phyloP scores from a whole-genome alignment of 768 basidiomycete genomes.

The Rhodotorula graminis region DNA sequence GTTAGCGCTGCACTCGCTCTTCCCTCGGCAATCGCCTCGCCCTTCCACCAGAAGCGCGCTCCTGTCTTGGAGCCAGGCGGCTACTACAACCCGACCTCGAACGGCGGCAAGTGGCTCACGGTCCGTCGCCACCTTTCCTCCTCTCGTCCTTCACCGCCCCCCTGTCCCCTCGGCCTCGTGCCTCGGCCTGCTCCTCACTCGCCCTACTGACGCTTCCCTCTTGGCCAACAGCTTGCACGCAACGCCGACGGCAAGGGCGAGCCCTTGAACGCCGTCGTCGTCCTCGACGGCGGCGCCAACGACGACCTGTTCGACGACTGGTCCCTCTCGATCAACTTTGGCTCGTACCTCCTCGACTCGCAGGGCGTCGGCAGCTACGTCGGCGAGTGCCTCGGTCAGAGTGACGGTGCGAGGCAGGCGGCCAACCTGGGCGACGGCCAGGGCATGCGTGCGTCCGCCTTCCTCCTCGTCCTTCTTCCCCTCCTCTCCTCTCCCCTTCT shows the following conservation, averaged over 20 bases:
- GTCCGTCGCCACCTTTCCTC: slow-evolving; percentile 51
- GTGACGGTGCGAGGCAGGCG: slow-evolving; percentile 61
- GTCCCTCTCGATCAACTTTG: slow-evolving; percentile 61
- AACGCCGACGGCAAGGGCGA: slow-evolving; percentile 70
- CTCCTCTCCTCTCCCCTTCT: no score
- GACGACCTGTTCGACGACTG: slow-evolving; percentile 53
- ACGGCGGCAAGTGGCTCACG: slow-evolving; percentile 67
- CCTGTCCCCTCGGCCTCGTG: no score
- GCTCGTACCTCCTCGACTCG: slow-evolving; percentile 44
- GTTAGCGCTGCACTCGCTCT: not conserved
- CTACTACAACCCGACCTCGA: slow-evolving; percentile 55
- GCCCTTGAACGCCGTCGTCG: slow-evolving; percentile 77
- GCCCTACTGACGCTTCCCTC: not conserved
- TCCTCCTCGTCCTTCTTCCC: no score
- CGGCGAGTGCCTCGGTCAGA: slow-evolving; percentile 75
- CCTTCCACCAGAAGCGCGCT: slow-evolving; percentile 46
- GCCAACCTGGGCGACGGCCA: slow-evolving; percentile 80
- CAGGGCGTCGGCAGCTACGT: not conserved
- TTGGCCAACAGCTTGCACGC: slow-evolving; percentile 1
- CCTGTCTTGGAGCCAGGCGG: slow-evolving; percentile 46
- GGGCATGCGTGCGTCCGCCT: slow-evolving; percentile 56
- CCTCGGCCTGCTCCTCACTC: slow-evolving; percentile 46
- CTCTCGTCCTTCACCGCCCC: no score
- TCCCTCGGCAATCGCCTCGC: not conserved
- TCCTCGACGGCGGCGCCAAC: slow-evolving; percentile 58